Percentiles rank a stretch among this genome's conserved stretches.
Conservation (phyloP, 108 stramenopile species). For the Pseudonitzschia multiseries region DNA sequence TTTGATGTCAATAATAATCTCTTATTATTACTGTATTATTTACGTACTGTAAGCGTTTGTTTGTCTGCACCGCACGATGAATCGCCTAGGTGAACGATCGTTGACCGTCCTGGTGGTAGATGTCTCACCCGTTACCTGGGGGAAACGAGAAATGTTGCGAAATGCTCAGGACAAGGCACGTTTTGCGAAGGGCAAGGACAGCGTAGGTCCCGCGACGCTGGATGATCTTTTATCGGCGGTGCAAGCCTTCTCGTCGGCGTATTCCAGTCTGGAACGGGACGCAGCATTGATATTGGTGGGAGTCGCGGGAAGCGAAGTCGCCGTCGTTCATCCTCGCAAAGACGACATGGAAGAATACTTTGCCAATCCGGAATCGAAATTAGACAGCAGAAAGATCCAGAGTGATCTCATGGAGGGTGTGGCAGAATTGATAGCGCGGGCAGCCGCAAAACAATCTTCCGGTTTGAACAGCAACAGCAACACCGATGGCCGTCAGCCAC, state of each 20-base stretch:
- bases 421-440: conserved; percentile 59
- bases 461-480: conserved; percentile 4
- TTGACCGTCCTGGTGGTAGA: conserved; percentile 74
- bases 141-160: conserved; percentile 54
- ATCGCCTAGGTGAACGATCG: conserved; percentile 38
- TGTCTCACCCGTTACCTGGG: conserved; percentile 76
- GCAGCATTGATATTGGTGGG: conserved; percentile 70
- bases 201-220: conserved; percentile 69
- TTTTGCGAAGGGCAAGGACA: conserved; percentile 49
- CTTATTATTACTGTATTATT: too few relatives aligned
- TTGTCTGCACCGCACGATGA: too few relatives aligned
- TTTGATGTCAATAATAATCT: too few relatives aligned
- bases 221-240: conserved; percentile 66
- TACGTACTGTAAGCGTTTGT: too few relatives aligned
- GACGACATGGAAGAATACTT: conserved; percentile 56
- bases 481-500: not conserved
- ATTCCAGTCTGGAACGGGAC: conserved; percentile 57
- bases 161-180: conserved; percentile 56
- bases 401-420: conserved; percentile 65
- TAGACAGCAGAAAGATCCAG: conserved; percentile 53
- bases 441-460: conserved; percentile 32
- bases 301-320: conserved; percentile 63
- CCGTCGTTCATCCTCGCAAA: conserved; percentile 74
- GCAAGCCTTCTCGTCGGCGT: conserved; percentile 56
- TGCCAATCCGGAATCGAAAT: conserved; percentile 49